These are phyloP conservation scores for Diaporthe caulivora DNA, from an alignment of 2,329 filamentous ascomycete genomes.

Conservation along the genomic window DNA sequence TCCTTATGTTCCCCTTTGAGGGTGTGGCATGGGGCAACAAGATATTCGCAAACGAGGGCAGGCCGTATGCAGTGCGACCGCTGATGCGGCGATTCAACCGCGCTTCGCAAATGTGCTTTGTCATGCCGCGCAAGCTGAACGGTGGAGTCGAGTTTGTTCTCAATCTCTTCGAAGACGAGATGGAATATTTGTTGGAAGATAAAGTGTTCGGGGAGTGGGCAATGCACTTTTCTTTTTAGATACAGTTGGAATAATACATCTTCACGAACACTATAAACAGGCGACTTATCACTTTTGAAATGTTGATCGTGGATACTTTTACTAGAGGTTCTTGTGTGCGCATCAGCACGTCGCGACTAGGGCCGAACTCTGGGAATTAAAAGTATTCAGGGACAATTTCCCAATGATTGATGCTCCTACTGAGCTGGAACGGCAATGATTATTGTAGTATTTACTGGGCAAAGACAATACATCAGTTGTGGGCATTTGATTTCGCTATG, in stretches of 20 bases:
- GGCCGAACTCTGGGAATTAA: too few species aligned
- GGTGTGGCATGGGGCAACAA: slow-evolving; percentile 29
- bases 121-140: slow-evolving; percentile 36
- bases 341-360: too few species aligned
- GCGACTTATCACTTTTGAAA: too few species aligned
- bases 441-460: too few species aligned
- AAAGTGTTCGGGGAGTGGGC: slow-evolving; percentile 10
- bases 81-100: slow-evolving; percentile 35
- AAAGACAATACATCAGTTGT: too few species aligned
- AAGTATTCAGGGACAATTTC: too few species aligned
- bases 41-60: slow-evolving; percentile 37
- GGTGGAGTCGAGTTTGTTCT: slow-evolving; percentile 40
- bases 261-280: too few species aligned
- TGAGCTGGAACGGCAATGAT: too few species aligned
- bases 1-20: slow-evolving; percentile 30
- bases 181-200: slow-evolving; percentile 33
- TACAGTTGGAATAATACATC: neutral
- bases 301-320: neutral
- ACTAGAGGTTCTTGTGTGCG: too few species aligned
- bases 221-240: neutral
- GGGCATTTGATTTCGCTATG: too few species aligned
- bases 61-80: slow-evolving; percentile 36
- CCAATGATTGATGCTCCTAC: too few species aligned
- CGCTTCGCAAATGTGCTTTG: slow-evolving; percentile 29
- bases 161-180: slow-evolving; percentile 41